phyloP scores from a whole-genome alignment of 169 alveolate species.

The Plasmodium malariae region DNA sequence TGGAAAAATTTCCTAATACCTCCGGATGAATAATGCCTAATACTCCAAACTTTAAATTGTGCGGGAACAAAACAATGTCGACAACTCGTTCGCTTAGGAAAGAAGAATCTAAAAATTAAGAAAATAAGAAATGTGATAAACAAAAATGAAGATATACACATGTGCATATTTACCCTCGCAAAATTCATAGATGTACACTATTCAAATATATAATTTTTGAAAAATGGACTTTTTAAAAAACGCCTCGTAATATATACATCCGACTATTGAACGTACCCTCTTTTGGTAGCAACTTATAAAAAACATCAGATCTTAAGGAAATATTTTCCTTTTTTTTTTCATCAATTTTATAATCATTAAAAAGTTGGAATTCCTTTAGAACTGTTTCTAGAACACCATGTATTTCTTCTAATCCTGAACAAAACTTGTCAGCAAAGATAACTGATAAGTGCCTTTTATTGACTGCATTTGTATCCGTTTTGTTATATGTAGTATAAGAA shows the following conservation, averaged over 20 bases:
- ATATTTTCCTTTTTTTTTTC: conserved; percentile 68
- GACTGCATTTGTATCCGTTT: conserved; percentile 87
- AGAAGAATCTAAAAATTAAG: conserved; percentile 48
- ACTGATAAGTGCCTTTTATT: conserved; percentile 89
- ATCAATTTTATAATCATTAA: conserved; percentile 68
- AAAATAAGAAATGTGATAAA: neutral
- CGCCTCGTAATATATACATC: neutral
- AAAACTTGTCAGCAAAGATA: conserved; percentile 84
- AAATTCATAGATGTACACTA: neutral
- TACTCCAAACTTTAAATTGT: conserved; percentile 86
- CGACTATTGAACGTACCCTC: conserved; percentile 15
- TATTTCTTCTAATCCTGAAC: conserved; percentile 84
- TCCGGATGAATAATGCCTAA: conserved; percentile 96
- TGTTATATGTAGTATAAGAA: conserved; percentile 83
- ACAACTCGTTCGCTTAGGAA: conserved; percentile 61
- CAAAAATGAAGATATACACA: neutral
- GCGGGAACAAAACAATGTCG: conserved; percentile 50
- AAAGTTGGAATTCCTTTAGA: conserved; percentile 61
- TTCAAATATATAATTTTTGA: neutral
- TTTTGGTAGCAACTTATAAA: conserved; percentile 36
- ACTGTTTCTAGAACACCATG: conserved; percentile 81
- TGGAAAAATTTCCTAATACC: conserved; percentile 90
- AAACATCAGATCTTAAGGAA: conserved; percentile 43
- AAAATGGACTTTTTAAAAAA: neutral
- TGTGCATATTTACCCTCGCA: neutral